Base-by-base conservation (phyloP, 805 yeast genomes). In the Pichia californica region DNA sequence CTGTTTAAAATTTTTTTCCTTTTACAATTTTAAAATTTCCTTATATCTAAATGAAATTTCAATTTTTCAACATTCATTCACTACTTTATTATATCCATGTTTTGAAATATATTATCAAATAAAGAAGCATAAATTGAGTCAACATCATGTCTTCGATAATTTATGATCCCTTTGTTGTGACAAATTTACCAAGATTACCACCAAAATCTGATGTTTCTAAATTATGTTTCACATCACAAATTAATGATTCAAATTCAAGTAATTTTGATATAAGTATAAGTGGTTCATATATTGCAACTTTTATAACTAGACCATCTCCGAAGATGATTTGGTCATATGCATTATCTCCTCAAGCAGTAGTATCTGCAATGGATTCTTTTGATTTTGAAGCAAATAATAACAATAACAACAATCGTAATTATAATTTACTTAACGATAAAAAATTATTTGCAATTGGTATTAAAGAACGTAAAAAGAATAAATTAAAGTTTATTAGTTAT, bases 221-320 rank as follows among this genome's bases (percentile, higher is more conserved):
- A 27, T 40, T 52, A 28, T 62, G 65, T 32, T 40, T 49, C n/a
- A 53, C 59, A 18, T 46, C 66, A 2, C 51, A 46, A 38, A 48
- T 61, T 18, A 37, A 46, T 18, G 53, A 59, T 23, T 45, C 63
- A 29, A 63, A 63, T 16, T 55, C 67, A 5, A 55, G 63, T 35
- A 53, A 56, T 30, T 63, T 76, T 46, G 79, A 76, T 52, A 52
- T 76, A 38, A 79, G 75, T n/a, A 67, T 76, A 36, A 70, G 76
- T 45, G 77, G 76, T 40, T 75, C 79, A 31, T 69, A 68, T 50
- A 63, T 76, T 32, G 73, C 77, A 26, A 67, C 74, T 30, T 74
- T 70, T 52, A 62, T 76, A 29, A 68, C 74, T 40, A 71, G 67
- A 51, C 82, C 82, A 15, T 67, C 78, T 13, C 82, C 82, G n/a